phyloP scores from a whole-genome alignment of 2,329 filamentous ascomycete species.

The Alternaria tenuissima region DNA sequence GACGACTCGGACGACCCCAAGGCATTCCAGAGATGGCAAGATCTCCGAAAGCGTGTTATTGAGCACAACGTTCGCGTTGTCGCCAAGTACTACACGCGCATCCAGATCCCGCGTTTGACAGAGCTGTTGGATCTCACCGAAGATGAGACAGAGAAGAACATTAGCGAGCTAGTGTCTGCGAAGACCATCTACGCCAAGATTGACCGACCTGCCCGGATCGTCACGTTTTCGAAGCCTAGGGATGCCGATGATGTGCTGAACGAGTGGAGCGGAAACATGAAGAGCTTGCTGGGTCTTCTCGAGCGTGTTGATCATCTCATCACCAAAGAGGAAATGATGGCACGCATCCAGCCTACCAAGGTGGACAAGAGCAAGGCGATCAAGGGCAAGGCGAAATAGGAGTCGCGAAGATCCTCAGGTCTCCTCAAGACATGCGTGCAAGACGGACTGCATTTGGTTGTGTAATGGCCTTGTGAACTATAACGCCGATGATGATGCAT shows the following conservation, averaged over 20 bases:
- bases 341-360: conserved; percentile 79
- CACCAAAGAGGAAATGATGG: conserved; percentile 99
- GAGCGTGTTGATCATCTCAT: conserved; percentile 97
- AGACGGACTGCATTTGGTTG: not conserved
- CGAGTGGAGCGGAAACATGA: conserved; percentile 99
- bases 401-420: not conserved
- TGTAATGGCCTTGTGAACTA: not conserved
- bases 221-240: conserved; percentile 93
- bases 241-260: conserved; percentile 97
- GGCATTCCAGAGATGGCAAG: conserved; percentile 86
- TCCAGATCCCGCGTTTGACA: conserved; percentile 89
- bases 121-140: conserved; percentile 90
- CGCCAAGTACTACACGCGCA: conserved; percentile 98
- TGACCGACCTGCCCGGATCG: conserved; percentile 88
- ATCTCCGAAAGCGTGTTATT: conserved; percentile 96
- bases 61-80: conserved; percentile 98
- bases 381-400: conserved; percentile 49
- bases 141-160: conserved; percentile 98
- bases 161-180: conserved; percentile 93
- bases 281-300: conserved; percentile 82
- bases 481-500: conserved; percentile 9
- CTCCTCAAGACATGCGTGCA: conserved; percentile 26
- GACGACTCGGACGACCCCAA: conserved; percentile 77
- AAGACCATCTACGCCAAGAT: conserved; percentile 99
- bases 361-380: conserved; percentile 52